Evolutionary conservation across 208 protist species (phyloP), one percentile per base, ranked within the genome.

Genomic region (Crithidia fasciculata): DNA sequence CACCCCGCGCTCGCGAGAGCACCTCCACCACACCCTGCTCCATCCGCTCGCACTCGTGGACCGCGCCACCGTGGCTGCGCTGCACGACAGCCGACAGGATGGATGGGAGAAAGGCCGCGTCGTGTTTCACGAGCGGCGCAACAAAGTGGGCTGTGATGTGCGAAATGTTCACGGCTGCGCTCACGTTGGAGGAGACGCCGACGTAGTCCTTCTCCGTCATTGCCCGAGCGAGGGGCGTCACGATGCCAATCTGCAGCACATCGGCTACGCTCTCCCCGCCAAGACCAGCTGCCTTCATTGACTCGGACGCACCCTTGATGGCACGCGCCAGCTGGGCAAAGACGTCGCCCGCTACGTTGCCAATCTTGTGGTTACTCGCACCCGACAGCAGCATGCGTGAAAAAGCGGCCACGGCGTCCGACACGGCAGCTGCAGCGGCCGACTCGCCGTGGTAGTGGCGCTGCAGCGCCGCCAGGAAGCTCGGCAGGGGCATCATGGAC

Each of bases 321-420:
- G 83, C 53, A 8, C 54, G 50, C 3, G 72, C 77, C 0, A 89
- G 59, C 66, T 89, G 83, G 7, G 86, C 83, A 80, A 94, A 92
- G 9, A 93, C 85, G 36, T 95, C 92, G 6, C 92, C 92, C 3
- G 83, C 82, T 28, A 94, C 80, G 69, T 87, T 96, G 28, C 79
- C 87, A 40, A 96, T 81, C 72, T 96, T 96, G 77, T 91, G 86
- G 69, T 95, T 96, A 54, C 80, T 85, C 18, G 88, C 88, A 45
- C 78, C 84, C 12, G 60, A 49, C 37, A 96, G 69, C 19, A 96
- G 81, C 67, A 83, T 81, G 44, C 72, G 74, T 28, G 75, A 53
- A 57, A 94, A 92, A 39, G 44, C 63, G n/a, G 76, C 40, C 55
- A 86, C 58, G 28, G 69, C 69, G 19, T 53, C 56, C 18, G 37